Conservation (phyloP, 177 flowering plant species). For the Vitis hybrid region DNA sequence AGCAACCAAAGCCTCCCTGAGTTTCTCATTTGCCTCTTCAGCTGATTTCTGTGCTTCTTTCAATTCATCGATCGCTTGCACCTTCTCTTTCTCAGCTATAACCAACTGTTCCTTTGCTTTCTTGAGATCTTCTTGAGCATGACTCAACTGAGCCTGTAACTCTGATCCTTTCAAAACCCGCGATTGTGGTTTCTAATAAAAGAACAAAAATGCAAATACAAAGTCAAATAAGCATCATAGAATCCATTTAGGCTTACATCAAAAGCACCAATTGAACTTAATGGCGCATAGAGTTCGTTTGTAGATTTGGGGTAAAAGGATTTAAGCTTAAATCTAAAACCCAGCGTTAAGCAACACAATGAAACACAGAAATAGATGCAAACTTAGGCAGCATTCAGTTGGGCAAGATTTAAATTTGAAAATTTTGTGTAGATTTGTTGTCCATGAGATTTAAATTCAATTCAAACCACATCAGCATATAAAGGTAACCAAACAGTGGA, state of each 20-base stretch:
- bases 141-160: slow-evolving; percentile 58
- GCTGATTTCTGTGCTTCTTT: slow-evolving; percentile 67
- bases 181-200: slow-evolving; percentile 47
- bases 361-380: too few relatives aligned
- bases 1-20: slow-evolving; percentile 71
- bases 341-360: too few relatives aligned
- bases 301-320: too few relatives aligned
- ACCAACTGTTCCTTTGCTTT: slow-evolving; percentile 68
- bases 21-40: slow-evolving; percentile 80
- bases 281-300: not conserved
- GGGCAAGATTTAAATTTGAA: too few relatives aligned
- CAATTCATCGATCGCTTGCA: slow-evolving; percentile 59
- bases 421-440: not conserved
- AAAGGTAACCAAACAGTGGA: not conserved
- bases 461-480: not conserved
- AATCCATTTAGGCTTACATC: not conserved
- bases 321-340: not conserved
- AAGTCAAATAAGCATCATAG: not conserved
- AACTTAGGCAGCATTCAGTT: too few relatives aligned
- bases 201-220: slow-evolving; percentile 4
- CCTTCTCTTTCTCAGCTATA: slow-evolving; percentile 66
- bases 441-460: not conserved
- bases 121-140: slow-evolving; percentile 77
- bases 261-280: not conserved
- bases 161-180: slow-evolving; percentile 63